Evolutionary conservation across 1,139 yeast species (phyloP).

Genomic region (Petasospora fabianii): DNA sequence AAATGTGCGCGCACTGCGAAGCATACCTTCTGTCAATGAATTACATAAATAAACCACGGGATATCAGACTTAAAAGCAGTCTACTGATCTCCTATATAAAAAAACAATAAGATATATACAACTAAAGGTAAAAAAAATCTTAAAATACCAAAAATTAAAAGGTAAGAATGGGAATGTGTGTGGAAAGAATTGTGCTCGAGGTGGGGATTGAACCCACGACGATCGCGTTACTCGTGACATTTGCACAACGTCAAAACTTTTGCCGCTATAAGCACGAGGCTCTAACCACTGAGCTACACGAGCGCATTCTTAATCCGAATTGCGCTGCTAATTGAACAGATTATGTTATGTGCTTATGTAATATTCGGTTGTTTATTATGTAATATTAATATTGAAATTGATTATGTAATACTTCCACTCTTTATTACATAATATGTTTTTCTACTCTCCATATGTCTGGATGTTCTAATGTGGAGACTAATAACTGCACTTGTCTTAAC

Average conservation of each 20-base stretch:
- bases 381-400: not conserved
- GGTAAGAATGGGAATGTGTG: slow-evolving; percentile 16
- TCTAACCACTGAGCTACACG: slow-evolving; percentile 52
- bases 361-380: not conserved
- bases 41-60: no score
- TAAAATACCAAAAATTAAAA: no score
- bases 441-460: no score
- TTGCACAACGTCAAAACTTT: slow-evolving; percentile 31
- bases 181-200: slow-evolving; percentile 37
- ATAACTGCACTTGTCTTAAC: no score
- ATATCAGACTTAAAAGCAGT: no score
- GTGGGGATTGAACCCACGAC: slow-evolving; percentile 52
- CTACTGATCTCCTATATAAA: no score
- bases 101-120: no score
- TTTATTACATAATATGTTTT: no score
- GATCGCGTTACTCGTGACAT: slow-evolving; percentile 45
- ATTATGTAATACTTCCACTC: not conserved
- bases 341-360: not conserved
- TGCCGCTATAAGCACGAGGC: slow-evolving; percentile 49
- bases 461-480: no score
- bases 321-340: slow-evolving; percentile 1
- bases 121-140: no score
- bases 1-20: no score
- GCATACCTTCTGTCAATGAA: no score
- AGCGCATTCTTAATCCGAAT: slow-evolving; percentile 29